phyloP scores from a whole-genome alignment of 371 early-diverging fungal genomes.

The Actinomortierella ambigua region DNA sequence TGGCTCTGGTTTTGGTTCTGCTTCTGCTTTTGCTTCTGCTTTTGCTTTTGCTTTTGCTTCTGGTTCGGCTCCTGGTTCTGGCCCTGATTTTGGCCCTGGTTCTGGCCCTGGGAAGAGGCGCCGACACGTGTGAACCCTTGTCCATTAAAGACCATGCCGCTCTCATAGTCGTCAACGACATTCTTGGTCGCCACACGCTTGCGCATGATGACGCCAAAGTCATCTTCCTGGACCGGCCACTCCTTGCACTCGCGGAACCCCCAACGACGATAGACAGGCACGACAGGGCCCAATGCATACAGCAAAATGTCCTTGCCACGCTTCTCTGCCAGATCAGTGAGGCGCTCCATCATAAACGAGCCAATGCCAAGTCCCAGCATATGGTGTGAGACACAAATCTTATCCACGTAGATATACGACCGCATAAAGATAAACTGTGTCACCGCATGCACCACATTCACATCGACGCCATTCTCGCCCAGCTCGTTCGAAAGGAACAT shows the following conservation, averaged over 20 bases:
- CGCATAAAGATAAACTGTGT: conserved; percentile 47
- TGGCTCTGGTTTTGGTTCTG: too few species aligned
- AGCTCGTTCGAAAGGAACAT: conserved; percentile 28
- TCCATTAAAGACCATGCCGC: too few species aligned
- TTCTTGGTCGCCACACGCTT: conserved; percentile 30
- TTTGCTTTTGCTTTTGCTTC: too few species aligned
- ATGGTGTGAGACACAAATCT: conserved; percentile 42
- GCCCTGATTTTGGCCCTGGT: too few species aligned
- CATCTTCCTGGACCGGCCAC: conserved; percentile 35
- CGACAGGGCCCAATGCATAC: conserved; percentile 43
- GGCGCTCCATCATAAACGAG: conserved; percentile 33
- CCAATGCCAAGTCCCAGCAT: conserved; percentile 44
- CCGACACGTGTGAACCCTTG: too few species aligned
- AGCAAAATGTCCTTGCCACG: conserved; percentile 44
- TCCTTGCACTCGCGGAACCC: conserved; percentile 45
- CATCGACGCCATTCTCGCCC: conserved; percentile 7
- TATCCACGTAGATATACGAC: conserved; percentile 46
- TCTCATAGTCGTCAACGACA: conserved; percentile 23
- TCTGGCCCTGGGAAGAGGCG: too few species aligned
- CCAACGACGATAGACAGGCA: conserved; percentile 38
- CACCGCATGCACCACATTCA: conserved; percentile 38
- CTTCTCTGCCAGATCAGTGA: conserved; percentile 23
- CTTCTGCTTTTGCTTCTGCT: too few species aligned
- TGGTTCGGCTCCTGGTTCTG: too few species aligned
- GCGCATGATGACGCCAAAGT: conserved; percentile 42